Evolutionary conservation across 345 rosid species (phyloP).

Genomic region (Sonneratia caseolaris): DNA sequence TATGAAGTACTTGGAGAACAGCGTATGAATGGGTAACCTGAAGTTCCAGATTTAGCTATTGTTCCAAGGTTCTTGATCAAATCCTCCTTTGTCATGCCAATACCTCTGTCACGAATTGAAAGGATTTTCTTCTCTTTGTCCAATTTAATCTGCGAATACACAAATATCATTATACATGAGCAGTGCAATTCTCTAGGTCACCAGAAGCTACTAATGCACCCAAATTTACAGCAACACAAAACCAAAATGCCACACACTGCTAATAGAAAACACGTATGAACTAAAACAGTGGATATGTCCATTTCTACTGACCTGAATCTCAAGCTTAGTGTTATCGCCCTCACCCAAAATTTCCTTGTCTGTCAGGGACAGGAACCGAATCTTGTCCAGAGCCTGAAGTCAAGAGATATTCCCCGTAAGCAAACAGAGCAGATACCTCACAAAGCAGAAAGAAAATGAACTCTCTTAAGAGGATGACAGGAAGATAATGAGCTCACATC

Average conservation of each 20-base stretch:
- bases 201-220: background rate
- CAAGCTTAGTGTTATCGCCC: constrained; percentile 85
- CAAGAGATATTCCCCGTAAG: too few species aligned
- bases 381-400: constrained; percentile 79
- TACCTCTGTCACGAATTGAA: constrained; percentile 87
- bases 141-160: constrained; percentile 66
- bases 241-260: background rate
- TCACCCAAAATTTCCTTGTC: constrained; percentile 92
- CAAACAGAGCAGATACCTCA: background rate
- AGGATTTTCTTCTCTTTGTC: constrained; percentile 83
- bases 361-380: constrained; percentile 85
- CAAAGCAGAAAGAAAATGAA: background rate
- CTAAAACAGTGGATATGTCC: background rate
- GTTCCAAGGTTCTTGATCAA: constrained; percentile 95
- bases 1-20: background rate
- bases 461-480: background rate
- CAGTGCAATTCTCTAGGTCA: background rate
- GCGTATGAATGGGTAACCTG: constrained; percentile 40
- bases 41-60: constrained; percentile 97
- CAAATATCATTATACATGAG: too few species aligned
- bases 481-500: constrained; percentile 46
- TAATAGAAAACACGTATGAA: constrained; percentile 1
- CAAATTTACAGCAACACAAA: background rate
- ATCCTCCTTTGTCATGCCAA: constrained; percentile 99
- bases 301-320: constrained; percentile 61